Conservation (phyloP, 2,329 filamentous ascomycete genomes). For the Lasiodiplodia gonubiensis region DNA sequence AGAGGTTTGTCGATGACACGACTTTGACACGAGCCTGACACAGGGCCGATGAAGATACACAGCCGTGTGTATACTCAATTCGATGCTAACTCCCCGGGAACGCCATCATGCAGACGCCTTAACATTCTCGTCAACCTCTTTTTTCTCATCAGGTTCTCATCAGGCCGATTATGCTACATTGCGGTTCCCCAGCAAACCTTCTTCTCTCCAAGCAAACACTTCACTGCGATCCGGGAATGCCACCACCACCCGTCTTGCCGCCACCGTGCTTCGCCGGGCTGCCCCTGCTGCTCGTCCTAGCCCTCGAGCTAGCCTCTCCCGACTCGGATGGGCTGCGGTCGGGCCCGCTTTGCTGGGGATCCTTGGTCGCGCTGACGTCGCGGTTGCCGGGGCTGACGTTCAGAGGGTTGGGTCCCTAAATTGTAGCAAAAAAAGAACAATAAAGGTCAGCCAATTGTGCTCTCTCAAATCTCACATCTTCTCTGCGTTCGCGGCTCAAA, state of each 20-base stretch:
- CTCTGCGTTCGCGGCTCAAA: not conserved
- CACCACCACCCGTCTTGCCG: slow-evolving; percentile 9
- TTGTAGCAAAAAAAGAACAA: not conserved
- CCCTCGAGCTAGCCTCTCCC: slow-evolving; percentile 46
- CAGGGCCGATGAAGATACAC: not conserved
- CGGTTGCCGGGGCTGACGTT: slow-evolving; percentile 67
- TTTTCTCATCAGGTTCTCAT: not conserved
- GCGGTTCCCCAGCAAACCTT: not conserved
- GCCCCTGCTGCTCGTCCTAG: slow-evolving; percentile 43
- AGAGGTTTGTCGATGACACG: not conserved
- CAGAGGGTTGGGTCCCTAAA: slow-evolving; percentile 55
- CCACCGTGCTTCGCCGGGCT: slow-evolving; percentile 32
- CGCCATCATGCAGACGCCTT: not conserved
- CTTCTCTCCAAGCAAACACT: not conserved
- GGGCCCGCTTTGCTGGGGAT: slow-evolving; percentile 50
- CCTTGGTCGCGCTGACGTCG: slow-evolving; percentile 60
- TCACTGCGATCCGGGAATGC: not conserved
- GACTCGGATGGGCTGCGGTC: slow-evolving; percentile 45
- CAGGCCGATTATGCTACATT: not conserved
- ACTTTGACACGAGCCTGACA: not conserved
- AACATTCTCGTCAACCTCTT: not conserved
- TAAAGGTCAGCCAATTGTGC: not conserved
- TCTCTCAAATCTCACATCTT: too few species aligned
- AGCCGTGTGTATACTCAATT: not conserved
- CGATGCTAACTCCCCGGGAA: not conserved